These are phyloP conservation scores for Tillandsia fasciculata DNA, from an alignment of 176 grass and related monocot species.

Conservation along the genomic window DNA sequence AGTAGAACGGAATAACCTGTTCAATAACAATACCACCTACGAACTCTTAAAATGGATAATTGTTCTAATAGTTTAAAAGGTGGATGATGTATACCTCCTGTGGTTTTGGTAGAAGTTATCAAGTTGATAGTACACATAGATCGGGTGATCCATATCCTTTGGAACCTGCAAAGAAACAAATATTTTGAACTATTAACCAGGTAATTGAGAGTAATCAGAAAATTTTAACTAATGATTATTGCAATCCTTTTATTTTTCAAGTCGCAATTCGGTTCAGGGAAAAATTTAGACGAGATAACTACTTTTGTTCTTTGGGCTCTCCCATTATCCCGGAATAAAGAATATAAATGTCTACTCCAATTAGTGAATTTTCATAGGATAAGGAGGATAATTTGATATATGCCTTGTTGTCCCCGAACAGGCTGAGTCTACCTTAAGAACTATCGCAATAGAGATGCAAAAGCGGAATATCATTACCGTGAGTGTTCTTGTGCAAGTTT, in stretches of 20 bases:
- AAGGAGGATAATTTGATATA: too few species aligned
- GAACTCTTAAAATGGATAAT: background rate
- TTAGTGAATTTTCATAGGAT: too few species aligned
- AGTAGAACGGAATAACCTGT: background rate
- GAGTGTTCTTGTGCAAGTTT: conserved; percentile 69
- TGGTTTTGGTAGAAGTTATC: conserved; percentile 99
- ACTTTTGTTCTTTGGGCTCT: too few species aligned
- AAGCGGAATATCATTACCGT: conserved; percentile 29
- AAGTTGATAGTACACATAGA: conserved; percentile 94
- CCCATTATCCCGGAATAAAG: too few species aligned
- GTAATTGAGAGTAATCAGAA: background rate
- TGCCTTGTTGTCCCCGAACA: background rate
- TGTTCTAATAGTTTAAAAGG: background rate
- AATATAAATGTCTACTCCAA: too few species aligned
- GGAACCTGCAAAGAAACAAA: conserved; percentile 48
- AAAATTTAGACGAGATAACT: too few species aligned
- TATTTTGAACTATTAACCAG: background rate
- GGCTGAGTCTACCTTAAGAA: background rate
- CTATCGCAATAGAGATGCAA: background rate
- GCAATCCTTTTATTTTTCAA: background rate
- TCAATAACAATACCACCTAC: background rate
- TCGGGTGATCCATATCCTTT: conserved; percentile 72
- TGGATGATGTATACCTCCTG: conserved; percentile 55
- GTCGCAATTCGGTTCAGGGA: too few species aligned
- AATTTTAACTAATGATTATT: background rate